Evolutionary conservation across 2,329 filamentous ascomycete genomes (phyloP).

Genomic region (Fusarium irregulare): DNA sequence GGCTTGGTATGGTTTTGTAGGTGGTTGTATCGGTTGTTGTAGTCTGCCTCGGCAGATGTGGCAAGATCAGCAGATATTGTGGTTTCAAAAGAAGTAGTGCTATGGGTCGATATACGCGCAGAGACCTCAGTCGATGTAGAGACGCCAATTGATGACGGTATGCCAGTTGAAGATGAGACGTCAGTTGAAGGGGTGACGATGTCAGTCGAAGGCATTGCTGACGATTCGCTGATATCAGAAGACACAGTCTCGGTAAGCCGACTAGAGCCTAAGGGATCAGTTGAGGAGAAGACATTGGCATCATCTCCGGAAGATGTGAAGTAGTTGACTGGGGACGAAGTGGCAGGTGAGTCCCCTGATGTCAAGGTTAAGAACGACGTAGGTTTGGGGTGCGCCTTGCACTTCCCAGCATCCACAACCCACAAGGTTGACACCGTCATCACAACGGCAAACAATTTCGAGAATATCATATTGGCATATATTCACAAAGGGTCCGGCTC

Average conservation of each 20-base stretch:
- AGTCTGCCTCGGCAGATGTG: neutral
- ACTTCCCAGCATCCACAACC: constrained; percentile 5
- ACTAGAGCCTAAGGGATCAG: neutral
- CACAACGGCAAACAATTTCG: neutral
- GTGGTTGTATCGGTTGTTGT: neutral
- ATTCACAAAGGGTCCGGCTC: neutral
- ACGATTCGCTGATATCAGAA: neutral
- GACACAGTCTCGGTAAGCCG: neutral
- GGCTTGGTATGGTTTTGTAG: neutral
- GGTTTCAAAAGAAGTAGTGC: neutral
- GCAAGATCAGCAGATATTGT: neutral
- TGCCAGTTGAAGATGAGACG: no score
- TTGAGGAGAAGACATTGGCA: neutral
- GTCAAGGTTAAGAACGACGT: neutral
- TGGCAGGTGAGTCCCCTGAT: neutral
- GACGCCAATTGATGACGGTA: no score
- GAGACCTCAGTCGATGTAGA: no score
- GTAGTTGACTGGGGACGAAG: neutral
- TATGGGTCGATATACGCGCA: neutral
- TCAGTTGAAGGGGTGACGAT: no score
- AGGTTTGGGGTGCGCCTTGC: neutral
- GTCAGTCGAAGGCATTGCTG: neutral
- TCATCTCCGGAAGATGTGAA: neutral
- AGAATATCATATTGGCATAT: neutral
- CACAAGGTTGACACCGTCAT: neutral